These are phyloP conservation scores for Gloeopeniophorella convolvens DNA, from an alignment of 768 basidiomycete species.

Conservation along the genomic window DNA sequence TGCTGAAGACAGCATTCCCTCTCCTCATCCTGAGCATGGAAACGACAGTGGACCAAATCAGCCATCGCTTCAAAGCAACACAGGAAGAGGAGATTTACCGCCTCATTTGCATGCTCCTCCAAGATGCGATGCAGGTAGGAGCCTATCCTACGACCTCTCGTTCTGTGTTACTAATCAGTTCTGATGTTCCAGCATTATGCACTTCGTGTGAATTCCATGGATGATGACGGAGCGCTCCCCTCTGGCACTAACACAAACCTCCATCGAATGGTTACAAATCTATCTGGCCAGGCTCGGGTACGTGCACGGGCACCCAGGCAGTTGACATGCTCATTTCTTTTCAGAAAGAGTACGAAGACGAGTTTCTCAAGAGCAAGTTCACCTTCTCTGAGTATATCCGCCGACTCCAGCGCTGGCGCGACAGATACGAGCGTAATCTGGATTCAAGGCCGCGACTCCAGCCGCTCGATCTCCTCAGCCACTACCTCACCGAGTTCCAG, in stretches of 20 bases:
- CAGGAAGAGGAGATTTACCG: slow-evolving; percentile 95
- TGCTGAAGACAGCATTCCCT: slow-evolving; percentile 93
- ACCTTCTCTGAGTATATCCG: slow-evolving; percentile 83
- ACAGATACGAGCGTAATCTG: slow-evolving; percentile 78
- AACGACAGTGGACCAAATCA: slow-evolving; percentile 93
- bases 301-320: slow-evolving; percentile 21
- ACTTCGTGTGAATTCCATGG: slow-evolving; percentile 53
- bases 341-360: slow-evolving; percentile 86
- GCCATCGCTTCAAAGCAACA: slow-evolving; percentile 78
- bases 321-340: slow-evolving; percentile 6
- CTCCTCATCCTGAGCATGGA: slow-evolving; percentile 92
- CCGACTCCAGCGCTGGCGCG: slow-evolving; percentile 88
- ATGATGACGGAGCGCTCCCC: slow-evolving; percentile 62
- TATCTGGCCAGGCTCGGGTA: slow-evolving; percentile 54
- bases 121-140: slow-evolving; percentile 78
- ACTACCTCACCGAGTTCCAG: slow-evolving; percentile 96
- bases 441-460: slow-evolving; percentile 80
- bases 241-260: slow-evolving; percentile 51
- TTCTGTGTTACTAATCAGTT: not conserved
- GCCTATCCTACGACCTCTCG: not conserved
- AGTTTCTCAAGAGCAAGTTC: slow-evolving; percentile 77
- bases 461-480: slow-evolving; percentile 78
- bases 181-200: slow-evolving; percentile 51
- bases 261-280: slow-evolving; percentile 51
- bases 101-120: slow-evolving; percentile 77